Base-by-base conservation (phyloP, 371 early-diverging fungal species). In the Actinomortierella wolfii region DNA sequence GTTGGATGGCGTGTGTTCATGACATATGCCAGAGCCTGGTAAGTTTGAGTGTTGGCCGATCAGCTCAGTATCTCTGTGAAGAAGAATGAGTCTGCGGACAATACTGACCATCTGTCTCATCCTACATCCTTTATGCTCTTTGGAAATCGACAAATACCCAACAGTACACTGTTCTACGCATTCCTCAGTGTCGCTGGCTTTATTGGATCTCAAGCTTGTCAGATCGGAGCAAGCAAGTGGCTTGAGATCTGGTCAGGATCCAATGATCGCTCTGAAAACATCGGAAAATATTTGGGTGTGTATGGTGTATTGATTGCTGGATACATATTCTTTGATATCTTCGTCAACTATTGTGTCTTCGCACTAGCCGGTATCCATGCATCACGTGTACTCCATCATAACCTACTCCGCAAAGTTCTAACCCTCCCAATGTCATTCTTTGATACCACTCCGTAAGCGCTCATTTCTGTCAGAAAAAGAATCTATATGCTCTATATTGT, bases 401-500 rank as follows among this genome's bases (percentile, higher is more conserved):
- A 47, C 4, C 59, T 71, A 3, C 40, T 71, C 26, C 49, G 49
- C 49, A 76, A 62, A 17, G 54, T 79, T 1, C 54, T 86, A 51
- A 81, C 81, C 14, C 73, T 89, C 4, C 91, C 92, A 9, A 89
- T 89, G 85, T 66, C 79, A 2, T 92, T 87, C 64, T 92, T 90
- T 60, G 92, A 90, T 54, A 77, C 82, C 0, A 90, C 87, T 1
- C 93, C 89, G 51, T 18, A 51, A 51, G 51, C 28, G 17, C 11
- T 14, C 11, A 25, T 28, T 14, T 92, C 93, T 21, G 59, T 92
- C 34, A 34, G 11, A 34, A 34, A 34, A 34, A 34, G 11, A 34
- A 34, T 6, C 4, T 6, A 34, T 4, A 34, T 4, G 4, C 34
- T 34, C 34, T 11, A 11, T 34, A 4, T 34, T 34, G 34, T 6